These are phyloP conservation scores for Paramecium caudatum DNA, from an alignment of 73 alveolate species.

Conservation along the genomic window DNA sequence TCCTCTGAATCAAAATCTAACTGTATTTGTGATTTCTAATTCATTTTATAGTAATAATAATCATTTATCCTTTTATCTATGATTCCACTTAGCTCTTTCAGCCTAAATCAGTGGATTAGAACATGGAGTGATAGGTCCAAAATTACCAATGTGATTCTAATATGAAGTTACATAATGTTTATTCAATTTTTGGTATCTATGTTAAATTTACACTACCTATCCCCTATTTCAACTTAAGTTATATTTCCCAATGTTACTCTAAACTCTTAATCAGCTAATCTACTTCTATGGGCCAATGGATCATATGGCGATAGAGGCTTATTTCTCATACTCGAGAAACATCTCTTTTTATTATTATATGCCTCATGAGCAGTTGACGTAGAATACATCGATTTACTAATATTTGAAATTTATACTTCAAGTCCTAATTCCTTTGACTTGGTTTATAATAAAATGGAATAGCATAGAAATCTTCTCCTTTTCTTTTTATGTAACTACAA, in stretches of 20 bases:
- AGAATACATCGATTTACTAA: conserved; percentile 67
- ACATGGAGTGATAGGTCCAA: conserved; percentile 60
- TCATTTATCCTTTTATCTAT: conserved; percentile 35
- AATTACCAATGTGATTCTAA: conserved; percentile 51
- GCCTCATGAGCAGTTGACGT: conserved; percentile 51
- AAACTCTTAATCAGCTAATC: neutral
- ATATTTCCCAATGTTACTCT: neutral
- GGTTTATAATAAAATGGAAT: conserved; percentile 54
- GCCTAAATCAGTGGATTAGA: conserved; percentile 24
- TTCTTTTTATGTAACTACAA: conserved; percentile 48
- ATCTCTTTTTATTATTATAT: conserved; percentile 38
- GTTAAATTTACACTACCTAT: conserved; percentile 29
- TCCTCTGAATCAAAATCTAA: conserved; percentile 76
- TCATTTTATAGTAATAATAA: neutral
- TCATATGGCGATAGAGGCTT: conserved; percentile 55
- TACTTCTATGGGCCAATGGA: conserved; percentile 42
- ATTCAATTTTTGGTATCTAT: neutral
- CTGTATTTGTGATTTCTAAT: neutral
- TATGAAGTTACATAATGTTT: conserved; percentile 28
- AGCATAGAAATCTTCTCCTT: conserved; percentile 64
- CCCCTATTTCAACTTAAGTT: conserved; percentile 57
- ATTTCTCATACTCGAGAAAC: conserved; percentile 59
- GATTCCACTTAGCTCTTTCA: conserved; percentile 66
- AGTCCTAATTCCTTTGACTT: conserved; percentile 25
- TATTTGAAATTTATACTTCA: neutral